Evolutionary conservation across 768 basidiomycete species (phyloP), one percentile per base, ranked within the genome.

Genomic region (Cystoderma amianthinum): DNA sequence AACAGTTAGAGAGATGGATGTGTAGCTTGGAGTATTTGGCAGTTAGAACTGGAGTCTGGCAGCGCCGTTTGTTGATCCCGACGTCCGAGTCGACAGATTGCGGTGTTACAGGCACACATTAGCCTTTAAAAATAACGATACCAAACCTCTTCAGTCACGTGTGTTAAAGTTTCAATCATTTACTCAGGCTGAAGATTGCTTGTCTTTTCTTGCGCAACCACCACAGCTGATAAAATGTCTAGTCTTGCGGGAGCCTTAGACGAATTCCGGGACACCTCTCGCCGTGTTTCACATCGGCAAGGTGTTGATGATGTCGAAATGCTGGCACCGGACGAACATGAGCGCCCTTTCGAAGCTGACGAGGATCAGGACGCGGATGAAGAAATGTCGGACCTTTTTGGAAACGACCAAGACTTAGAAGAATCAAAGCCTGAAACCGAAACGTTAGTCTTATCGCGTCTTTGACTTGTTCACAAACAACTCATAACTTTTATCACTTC

Each of bases 351-450:
- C 32, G 52, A 62, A 34, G 48, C 60, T 17, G 57, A 57, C 17
- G 52, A 60, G 39, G 46, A 54, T 34, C 48, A 48, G 16, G 61
- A 62, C 36, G 52, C 62, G 24, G 67, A 81, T 48, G 75, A 77
- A 48, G 75, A 74, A 45, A 84, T 87, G 80, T 75, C 77, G 46
- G 86, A 89, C 58, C 74, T 90, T 41, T 90, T 90, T 56, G 87
- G 85, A 23, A 79, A 83, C 46, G 85, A 86, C 41, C 71, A 75
- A 33, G 78, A 68, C 53, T 60, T 61, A 22, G 65, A 66, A 42
- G 65, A 70, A 25, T 60, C 68, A 42, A 76, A 75, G 48, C 72
- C 62, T 42, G 68, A 67, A 45, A 70, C 12, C 17, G 34, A 36
- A 36, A 36, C 18, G 34, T 36, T 7, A 7, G 34, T 19, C 9